A percentile compares a stretch with the other conserved stretches of the same genome.
Conservation (phyloP, 176 grass and related monocot genomes). For the Lolium perenne region DNA sequence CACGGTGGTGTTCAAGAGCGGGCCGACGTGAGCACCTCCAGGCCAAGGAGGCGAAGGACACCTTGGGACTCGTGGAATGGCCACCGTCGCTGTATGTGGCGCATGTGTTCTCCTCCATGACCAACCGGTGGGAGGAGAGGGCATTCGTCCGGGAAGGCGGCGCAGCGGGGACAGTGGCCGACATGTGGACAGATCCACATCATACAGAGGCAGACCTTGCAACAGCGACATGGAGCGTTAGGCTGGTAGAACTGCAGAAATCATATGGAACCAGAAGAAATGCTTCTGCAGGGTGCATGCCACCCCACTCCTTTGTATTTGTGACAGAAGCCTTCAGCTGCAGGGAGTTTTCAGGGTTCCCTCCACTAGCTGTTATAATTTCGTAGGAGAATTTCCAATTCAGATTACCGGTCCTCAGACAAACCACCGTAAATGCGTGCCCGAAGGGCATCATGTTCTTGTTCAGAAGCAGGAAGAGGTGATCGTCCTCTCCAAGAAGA, state of each 20-base stretch:
- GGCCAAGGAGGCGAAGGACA: background rate
- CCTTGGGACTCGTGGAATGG: background rate
- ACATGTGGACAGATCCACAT: background rate
- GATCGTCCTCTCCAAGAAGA: slow-evolving; percentile 63
- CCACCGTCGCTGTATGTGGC: background rate
- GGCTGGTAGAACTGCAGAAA: no score
- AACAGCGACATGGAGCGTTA: no score
- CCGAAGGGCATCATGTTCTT: slow-evolving; percentile 43
- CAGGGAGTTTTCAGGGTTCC: slow-evolving; percentile 41
- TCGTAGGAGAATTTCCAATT: slow-evolving; percentile 55
- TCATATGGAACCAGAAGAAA: no score
- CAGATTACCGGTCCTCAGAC: slow-evolving; percentile 43
- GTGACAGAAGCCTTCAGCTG: slow-evolving; percentile 51
- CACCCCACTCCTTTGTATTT: no score
- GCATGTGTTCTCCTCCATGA: background rate
- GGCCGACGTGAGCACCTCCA: background rate
- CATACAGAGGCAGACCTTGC: no score
- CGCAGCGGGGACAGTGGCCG: background rate
- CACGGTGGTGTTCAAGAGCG: background rate
- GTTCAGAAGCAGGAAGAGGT: slow-evolving; percentile 75
- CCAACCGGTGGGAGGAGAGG: slow-evolving; percentile 11
- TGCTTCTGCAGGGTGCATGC: no score
- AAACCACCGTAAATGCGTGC: slow-evolving; percentile 52
- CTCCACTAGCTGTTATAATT: slow-evolving; percentile 36
- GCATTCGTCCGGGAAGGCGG: background rate